Conservation (phyloP, 257 asterid species). For the Voacanga thouarsii region DNA sequence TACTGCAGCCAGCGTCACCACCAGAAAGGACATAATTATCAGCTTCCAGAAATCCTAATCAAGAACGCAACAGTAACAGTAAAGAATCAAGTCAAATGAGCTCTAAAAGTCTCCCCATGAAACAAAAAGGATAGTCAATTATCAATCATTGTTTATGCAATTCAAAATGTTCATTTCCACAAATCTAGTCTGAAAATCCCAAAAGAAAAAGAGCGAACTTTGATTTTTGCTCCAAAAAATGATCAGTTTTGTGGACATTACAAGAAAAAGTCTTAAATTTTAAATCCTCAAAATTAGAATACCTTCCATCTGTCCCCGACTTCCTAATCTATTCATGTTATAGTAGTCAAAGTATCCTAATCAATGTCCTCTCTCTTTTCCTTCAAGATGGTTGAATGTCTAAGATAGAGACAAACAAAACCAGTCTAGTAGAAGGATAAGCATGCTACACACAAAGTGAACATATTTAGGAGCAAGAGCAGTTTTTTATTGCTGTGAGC, state of each 20-base stretch:
- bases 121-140: no score
- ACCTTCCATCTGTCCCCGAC: no score
- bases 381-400: neutral
- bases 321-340: no score
- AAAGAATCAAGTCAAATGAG: neutral
- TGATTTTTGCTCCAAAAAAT: neutral
- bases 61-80: neutral
- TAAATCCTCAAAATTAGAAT: no score
- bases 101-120: neutral
- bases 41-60: slow-evolving; percentile 77
- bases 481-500: neutral
- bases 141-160: no score
- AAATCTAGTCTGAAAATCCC: neutral
- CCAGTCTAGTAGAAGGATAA: neutral
- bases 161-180: no score
- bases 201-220: neutral
- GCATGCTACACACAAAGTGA: neutral
- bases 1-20: slow-evolving; percentile 55
- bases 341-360: neutral
- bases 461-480: neutral
- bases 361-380: neutral
- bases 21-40: slow-evolving; percentile 50
- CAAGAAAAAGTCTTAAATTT: neutral
- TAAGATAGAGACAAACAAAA: neutral
- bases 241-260: neutral